Percentiles rank a stretch among this genome's conserved stretches.
These are phyloP conservation scores for Trametes versicolor DNA, from an alignment of 1,284 basidiomycete genomes.

Conservation along the genomic window DNA sequence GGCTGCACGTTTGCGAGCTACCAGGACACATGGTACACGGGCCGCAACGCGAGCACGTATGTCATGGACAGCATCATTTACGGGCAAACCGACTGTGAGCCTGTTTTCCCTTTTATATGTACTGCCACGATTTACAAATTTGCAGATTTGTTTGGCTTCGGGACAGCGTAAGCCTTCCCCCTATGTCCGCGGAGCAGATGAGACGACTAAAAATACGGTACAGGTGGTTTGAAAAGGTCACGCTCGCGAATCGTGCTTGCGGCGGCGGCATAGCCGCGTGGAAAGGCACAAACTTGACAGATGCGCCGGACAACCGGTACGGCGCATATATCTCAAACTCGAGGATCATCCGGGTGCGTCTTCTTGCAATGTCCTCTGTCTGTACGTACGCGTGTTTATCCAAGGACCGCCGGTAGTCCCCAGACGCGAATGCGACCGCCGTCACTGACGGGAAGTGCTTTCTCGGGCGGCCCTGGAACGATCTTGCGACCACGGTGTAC, in stretches of 20 bases:
- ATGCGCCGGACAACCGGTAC: constrained; percentile 62
- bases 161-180: constrained; percentile 56
- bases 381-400: background rate
- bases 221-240: constrained; percentile 70
- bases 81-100: constrained; percentile 71
- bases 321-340: constrained; percentile 71
- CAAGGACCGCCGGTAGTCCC: constrained; percentile 53
- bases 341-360: constrained; percentile 59
- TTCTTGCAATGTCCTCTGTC: background rate
- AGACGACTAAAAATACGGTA: background rate
- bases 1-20: constrained; percentile 69
- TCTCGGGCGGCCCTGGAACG: constrained; percentile 73
- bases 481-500: constrained; percentile 63
- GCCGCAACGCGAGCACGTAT: constrained; percentile 66
- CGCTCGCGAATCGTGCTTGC: constrained; percentile 68
- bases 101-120: constrained; percentile 9
- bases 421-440: constrained; percentile 63
- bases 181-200: background rate
- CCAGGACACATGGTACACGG: constrained; percentile 77
- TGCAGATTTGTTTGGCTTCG: constrained; percentile 33
- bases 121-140: background rate
- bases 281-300: constrained; percentile 64
- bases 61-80: constrained; percentile 69
- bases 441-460: constrained; percentile 58
- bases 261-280: constrained; percentile 72